Percentiles rank a stretch among this genome's conserved stretches.
These are phyloP conservation scores for Podospora tetraspora DNA, from an alignment of 495 filamentous ascomycete species.

Conservation along the genomic window DNA sequence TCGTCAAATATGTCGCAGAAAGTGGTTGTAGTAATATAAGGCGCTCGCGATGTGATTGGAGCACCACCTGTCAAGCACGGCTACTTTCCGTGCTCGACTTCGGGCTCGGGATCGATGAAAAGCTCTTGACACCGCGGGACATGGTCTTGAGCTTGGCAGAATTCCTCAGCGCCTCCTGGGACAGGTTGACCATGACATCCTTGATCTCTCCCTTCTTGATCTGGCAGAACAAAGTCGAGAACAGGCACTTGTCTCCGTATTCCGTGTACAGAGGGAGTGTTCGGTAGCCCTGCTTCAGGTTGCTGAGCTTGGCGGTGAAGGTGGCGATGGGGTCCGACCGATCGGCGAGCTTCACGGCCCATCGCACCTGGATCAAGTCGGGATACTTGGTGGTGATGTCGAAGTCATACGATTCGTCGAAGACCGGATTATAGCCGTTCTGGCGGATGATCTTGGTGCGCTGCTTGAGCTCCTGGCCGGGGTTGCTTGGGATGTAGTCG, in stretches of 20 bases:
- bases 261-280: slow-evolving; percentile 88
- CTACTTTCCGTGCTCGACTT: slow-evolving; percentile 43
- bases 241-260: slow-evolving; percentile 84
- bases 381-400: slow-evolving; percentile 84
- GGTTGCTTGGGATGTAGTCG: slow-evolving; percentile 30
- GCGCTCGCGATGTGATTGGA: not conserved
- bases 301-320: slow-evolving; percentile 87
- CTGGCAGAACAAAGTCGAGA: slow-evolving; percentile 89
- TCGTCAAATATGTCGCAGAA: slow-evolving; percentile 9
- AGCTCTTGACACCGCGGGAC: slow-evolving; percentile 38
- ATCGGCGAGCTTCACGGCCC: slow-evolving; percentile 77
- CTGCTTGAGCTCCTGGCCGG: slow-evolving; percentile 64
- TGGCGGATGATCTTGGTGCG: slow-evolving; percentile 71
- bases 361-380: slow-evolving; percentile 87
- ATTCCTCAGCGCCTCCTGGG: slow-evolving; percentile 35
- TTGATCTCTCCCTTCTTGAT: slow-evolving; percentile 62
- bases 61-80: slow-evolving; percentile 13
- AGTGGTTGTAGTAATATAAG: slow-evolving; percentile 18
- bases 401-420: slow-evolving; percentile 65
- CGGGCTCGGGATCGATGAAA: slow-evolving; percentile 42
- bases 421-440: slow-evolving; percentile 90
- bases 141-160: slow-evolving; percentile 39
- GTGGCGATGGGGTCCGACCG: slow-evolving; percentile 71
- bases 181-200: slow-evolving; percentile 46
- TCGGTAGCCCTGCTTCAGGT: slow-evolving; percentile 89